Evolutionary conservation across 208 protist species (phyloP).

Genomic region (Pavlovales sp.): DNA sequence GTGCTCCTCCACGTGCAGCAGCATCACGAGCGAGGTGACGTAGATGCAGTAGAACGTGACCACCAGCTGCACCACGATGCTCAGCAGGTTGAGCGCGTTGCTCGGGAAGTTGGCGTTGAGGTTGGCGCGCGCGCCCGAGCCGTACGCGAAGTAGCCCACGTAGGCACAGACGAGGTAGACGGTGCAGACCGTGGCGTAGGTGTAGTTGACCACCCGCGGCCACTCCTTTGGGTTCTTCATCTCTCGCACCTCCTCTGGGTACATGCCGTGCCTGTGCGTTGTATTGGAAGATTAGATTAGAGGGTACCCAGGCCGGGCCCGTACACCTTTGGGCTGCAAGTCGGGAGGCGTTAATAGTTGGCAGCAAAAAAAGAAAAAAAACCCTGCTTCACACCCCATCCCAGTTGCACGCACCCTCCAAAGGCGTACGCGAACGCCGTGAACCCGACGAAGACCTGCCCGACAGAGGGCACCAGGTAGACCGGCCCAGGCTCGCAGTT

Average conservation of each 20-base stretch:
- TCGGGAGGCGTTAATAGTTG: no score
- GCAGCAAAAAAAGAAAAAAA: no score
- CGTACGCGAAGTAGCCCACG: conserved; percentile 29
- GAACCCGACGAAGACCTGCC: not conserved
- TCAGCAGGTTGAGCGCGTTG: not conserved
- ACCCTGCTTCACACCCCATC: no score
- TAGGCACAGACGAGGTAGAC: not conserved
- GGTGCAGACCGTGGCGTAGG: not conserved
- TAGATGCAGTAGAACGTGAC: conserved; percentile 14
- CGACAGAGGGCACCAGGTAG: not conserved
- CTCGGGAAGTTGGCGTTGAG: conserved; percentile 30
- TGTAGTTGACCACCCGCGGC: conserved; percentile 13
- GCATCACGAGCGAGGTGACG: conserved; percentile 7
- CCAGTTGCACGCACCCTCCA: no score
- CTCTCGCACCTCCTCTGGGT: conserved; percentile 37
- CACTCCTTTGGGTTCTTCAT: not conserved
- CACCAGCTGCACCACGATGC: conserved; percentile 9
- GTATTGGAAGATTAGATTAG: no score
- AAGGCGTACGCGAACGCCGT: conserved; percentile 35
- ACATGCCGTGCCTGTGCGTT: conserved; percentile 17
- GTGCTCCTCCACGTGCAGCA: not conserved
- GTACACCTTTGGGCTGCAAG: no score
- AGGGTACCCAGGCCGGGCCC: no score
- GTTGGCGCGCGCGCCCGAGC: conserved; percentile 2
- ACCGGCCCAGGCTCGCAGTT: not conserved